Conservation (phyloP, 2,329 filamentous ascomycete species). For the Phialocephala sp. region DNA sequence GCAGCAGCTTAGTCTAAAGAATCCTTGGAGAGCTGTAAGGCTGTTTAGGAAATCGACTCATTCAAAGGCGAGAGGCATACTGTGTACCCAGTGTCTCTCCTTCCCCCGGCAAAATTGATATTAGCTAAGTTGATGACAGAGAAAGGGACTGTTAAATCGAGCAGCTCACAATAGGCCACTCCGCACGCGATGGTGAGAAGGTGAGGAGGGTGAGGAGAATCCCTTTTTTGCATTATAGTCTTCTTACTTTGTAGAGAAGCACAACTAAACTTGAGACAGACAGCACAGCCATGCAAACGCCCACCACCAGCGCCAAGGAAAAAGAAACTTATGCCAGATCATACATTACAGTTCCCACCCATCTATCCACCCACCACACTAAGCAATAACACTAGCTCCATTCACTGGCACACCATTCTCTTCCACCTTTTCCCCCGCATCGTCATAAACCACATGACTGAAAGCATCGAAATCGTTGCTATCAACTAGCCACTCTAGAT, state of each 20-base stretch:
- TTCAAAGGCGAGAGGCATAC: too few relatives aligned
- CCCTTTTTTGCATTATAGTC: background rate
- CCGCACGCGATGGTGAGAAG: background rate
- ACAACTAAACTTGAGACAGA: background rate
- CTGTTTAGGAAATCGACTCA: too few relatives aligned
- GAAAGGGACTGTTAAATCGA: too few relatives aligned
- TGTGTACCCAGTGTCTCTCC: too few relatives aligned
- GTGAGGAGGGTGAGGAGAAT: background rate
- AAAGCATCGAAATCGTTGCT: constrained; percentile 48
- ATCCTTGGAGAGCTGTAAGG: too few relatives aligned
- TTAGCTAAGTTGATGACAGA: too few relatives aligned
- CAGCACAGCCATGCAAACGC: constrained; percentile 6
- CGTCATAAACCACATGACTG: constrained; percentile 42
- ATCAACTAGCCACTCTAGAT: constrained; percentile 67
- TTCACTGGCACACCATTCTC: constrained; percentile 34
- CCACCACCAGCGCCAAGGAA: constrained; percentile 2
- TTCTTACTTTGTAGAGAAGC: background rate
- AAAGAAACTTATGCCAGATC: background rate
- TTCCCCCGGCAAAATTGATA: too few relatives aligned
- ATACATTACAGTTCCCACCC: constrained; percentile 1
- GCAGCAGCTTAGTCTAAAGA: too few relatives aligned
- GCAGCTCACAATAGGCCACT: too few relatives aligned
- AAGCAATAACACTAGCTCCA: constrained; percentile 9
- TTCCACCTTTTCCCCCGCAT: constrained; percentile 35
- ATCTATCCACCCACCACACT: background rate